Conservation (phyloP, 2,329 filamentous ascomycete genomes). For the Pseudogymnoascus sp. region DNA sequence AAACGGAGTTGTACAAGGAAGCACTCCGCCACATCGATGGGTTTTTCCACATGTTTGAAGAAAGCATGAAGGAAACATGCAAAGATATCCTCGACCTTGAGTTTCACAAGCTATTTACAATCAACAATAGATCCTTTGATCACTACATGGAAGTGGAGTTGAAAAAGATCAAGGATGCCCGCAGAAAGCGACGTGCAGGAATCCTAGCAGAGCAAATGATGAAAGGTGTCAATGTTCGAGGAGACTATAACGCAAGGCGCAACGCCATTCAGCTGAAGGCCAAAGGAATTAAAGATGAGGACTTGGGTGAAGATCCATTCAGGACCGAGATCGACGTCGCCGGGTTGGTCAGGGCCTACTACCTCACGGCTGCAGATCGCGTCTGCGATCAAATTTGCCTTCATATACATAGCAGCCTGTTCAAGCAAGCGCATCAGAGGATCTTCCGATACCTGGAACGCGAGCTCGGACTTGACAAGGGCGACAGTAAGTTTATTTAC, state of each 20-base stretch:
- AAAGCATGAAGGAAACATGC: slow-evolving; percentile 29
- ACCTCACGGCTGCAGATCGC: slow-evolving; percentile 55
- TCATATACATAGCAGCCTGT: slow-evolving; percentile 13
- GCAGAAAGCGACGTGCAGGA: slow-evolving; percentile 43
- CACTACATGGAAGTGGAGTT: slow-evolving; percentile 41
- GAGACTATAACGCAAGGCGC: neutral
- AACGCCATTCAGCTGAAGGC: slow-evolving; percentile 4
- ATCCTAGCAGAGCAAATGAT: slow-evolving; percentile 26
- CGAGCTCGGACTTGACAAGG: slow-evolving; percentile 12
- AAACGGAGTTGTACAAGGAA: slow-evolving; percentile 43
- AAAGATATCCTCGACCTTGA: slow-evolving; percentile 45
- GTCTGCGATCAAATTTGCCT: slow-evolving; percentile 47
- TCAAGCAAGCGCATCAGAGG: slow-evolving; percentile 10
- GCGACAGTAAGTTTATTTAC: slow-evolving; percentile 13
- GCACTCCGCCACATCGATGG: slow-evolving; percentile 34
- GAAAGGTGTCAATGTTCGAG: neutral
- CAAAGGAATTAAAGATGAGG: slow-evolving; percentile 15
- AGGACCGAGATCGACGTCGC: slow-evolving; percentile 53
- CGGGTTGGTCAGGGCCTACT: slow-evolving; percentile 59
- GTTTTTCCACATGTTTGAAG: slow-evolving; percentile 2
- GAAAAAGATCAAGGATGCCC: slow-evolving; percentile 38
- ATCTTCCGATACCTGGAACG: slow-evolving; percentile 16
- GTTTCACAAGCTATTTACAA: slow-evolving; percentile 48
- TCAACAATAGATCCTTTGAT: slow-evolving; percentile 43
- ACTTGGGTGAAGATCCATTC: slow-evolving; percentile 52